Evolutionary conservation across 495 filamentous ascomycete species (phyloP).

Genomic region (Hamigera avellanea): DNA sequence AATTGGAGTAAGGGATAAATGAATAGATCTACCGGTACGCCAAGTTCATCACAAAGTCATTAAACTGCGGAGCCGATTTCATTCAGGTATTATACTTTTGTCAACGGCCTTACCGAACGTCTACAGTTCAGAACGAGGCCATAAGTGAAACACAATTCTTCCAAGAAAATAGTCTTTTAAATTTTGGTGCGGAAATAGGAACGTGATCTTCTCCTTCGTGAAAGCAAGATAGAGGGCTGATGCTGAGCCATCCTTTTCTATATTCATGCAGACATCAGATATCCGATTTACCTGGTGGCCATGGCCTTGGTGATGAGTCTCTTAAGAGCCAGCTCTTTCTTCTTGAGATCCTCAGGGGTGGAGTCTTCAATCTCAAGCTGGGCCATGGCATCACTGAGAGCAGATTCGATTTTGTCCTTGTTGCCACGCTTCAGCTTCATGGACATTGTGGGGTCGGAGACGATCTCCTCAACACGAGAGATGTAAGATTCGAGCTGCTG

Average conservation of each 20-base stretch:
- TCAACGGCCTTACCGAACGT: conserved; percentile 8
- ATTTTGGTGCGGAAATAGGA: too few species aligned
- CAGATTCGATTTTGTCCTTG: conserved; percentile 98
- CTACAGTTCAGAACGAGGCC: too few species aligned
- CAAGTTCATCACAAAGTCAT: conserved; percentile 25
- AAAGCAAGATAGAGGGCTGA: too few species aligned
- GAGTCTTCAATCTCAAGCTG: conserved; percentile 85
- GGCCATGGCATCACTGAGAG: conserved; percentile 75
- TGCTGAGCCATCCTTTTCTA: not conserved
- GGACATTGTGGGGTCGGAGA: conserved; percentile 90
- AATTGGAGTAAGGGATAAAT: too few species aligned
- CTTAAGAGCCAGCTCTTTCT: conserved; percentile 99
- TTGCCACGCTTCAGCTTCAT: conserved; percentile 97
- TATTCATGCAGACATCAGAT: conserved; percentile 1
- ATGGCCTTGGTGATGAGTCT: conserved; percentile 95
- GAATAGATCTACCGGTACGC: too few species aligned
- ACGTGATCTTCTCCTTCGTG: too few species aligned
- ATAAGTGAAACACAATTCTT: too few species aligned
- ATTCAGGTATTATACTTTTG: conserved; percentile 29
- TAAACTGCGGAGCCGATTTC: conserved; percentile 27
- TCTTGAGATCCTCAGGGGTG: conserved; percentile 89
- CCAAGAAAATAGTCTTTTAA: conserved; percentile 4
- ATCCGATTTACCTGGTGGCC: conserved; percentile 60
- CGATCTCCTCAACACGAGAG: conserved; percentile 95
- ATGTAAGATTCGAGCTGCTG: conserved; percentile 99